These are phyloP conservation scores for Fusarium tjaetaba DNA, from an alignment of 2,329 filamentous ascomycete species.

Conservation along the genomic window DNA sequence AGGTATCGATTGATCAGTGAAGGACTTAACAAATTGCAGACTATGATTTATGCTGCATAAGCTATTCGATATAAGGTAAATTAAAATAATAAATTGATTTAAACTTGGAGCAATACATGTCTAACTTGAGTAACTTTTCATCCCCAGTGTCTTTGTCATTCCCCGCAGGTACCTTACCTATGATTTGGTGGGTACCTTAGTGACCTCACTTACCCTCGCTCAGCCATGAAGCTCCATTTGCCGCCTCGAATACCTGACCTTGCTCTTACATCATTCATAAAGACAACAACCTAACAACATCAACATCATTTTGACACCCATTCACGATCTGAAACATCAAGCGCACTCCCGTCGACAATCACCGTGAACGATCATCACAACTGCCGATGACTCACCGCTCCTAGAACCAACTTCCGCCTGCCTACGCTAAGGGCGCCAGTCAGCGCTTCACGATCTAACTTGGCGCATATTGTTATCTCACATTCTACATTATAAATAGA, in stretches of 20 bases:
- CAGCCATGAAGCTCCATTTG: not conserved
- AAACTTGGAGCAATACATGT: too few relatives aligned
- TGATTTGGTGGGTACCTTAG: not conserved
- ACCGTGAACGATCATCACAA: conserved; percentile 4
- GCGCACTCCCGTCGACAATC: not conserved
- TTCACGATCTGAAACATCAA: conserved; percentile 11
- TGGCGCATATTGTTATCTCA: conserved; percentile 12
- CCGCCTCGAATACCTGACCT: conserved; percentile 5
- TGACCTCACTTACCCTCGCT: conserved; percentile 8
- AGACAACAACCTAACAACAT: conserved; percentile 9
- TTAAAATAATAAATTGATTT: not conserved
- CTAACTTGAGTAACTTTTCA: not conserved
- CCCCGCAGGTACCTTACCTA: not conserved
- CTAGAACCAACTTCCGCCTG: not conserved
- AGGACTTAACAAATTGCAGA: not conserved
- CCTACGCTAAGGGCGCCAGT: not conserved
- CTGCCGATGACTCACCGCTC: conserved; percentile 24
- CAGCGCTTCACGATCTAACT: conserved; percentile 9
- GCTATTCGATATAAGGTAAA: too few relatives aligned
- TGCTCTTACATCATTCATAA: conserved; percentile 34
- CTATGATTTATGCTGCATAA: too few relatives aligned
- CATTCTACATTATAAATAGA: conserved; percentile 11
- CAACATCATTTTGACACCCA: not conserved
- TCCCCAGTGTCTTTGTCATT: not conserved
- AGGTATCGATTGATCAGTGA: not conserved